Conservation (phyloP, 2,329 filamentous ascomycete species). For the Arthrobotrys conoides region DNA sequence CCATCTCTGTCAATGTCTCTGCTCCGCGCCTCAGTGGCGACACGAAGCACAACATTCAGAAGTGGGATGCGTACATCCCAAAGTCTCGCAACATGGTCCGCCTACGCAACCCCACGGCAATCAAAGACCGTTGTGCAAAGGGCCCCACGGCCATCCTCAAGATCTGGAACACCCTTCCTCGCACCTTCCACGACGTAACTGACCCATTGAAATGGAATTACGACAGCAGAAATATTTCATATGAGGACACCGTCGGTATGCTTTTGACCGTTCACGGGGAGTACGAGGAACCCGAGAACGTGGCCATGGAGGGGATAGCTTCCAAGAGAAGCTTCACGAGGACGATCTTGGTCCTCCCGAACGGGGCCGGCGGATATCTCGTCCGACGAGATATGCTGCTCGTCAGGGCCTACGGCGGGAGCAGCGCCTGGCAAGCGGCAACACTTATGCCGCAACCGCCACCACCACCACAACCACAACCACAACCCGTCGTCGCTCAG, state of each 20-base stretch:
- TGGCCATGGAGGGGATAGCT: constrained; percentile 70
- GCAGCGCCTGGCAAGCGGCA: constrained; percentile 71
- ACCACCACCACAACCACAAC: constrained; percentile 20
- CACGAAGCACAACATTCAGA: constrained; percentile 63
- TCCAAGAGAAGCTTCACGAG: constrained; percentile 84
- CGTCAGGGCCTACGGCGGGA: constrained; percentile 77
- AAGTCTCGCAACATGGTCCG: constrained; percentile 79
- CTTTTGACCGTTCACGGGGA: constrained; percentile 85
- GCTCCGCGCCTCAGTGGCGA: constrained; percentile 69
- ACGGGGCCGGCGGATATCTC: constrained; percentile 77
- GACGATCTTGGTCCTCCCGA: constrained; percentile 83
- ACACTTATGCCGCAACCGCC: constrained; percentile 54
- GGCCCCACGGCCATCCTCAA: constrained; percentile 77
- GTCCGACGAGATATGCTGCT: constrained; percentile 85
- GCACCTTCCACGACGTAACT: constrained; percentile 79
- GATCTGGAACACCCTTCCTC: constrained; percentile 79
- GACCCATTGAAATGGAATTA: constrained; percentile 83
- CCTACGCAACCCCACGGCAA: constrained; percentile 68
- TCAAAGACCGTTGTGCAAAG: constrained; percentile 76
- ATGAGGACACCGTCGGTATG: constrained; percentile 83
- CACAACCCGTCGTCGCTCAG: constrained; percentile 31
- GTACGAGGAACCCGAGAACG: constrained; percentile 79
- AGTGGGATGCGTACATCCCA: constrained; percentile 81
- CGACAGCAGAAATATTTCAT: constrained; percentile 82
- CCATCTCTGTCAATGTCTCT: constrained; percentile 78